A percentile compares a stretch with the other conserved stretches of the same genome.
These are phyloP conservation scores for Carnegiea gigantea DNA, from an alignment of 179 eudicot species.

Conservation along the genomic window DNA sequence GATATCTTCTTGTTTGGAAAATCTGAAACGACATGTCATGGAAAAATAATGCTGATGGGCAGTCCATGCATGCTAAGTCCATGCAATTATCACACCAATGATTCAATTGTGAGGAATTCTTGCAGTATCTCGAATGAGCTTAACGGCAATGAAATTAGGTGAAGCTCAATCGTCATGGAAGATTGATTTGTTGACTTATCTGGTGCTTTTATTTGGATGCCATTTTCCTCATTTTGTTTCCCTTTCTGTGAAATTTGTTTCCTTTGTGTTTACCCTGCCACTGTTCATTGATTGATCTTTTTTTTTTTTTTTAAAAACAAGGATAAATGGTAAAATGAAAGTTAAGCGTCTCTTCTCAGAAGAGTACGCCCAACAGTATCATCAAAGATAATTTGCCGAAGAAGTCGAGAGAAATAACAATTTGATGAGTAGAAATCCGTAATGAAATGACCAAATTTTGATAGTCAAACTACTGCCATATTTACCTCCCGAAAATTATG, in stretches of 20 bases:
- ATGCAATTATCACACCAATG: neutral
- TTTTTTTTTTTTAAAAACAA: too few relatives aligned
- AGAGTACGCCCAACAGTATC: too few relatives aligned
- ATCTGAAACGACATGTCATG: constrained; percentile 7
- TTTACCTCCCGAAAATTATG: too few relatives aligned
- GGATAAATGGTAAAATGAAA: too few relatives aligned
- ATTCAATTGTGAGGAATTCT: neutral
- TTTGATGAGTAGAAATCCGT: too few relatives aligned
- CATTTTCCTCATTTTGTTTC: neutral
- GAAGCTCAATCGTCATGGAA: neutral
- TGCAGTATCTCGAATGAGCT: neutral
- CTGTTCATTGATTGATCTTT: too few relatives aligned
- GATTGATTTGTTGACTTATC: neutral
- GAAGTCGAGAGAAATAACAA: too few relatives aligned
- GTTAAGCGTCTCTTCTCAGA: too few relatives aligned
- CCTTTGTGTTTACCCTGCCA: neutral
- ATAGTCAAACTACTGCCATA: too few relatives aligned
- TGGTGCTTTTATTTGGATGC: neutral
- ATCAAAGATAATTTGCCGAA: too few relatives aligned
- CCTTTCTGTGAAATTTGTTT: neutral
- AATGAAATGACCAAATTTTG: too few relatives aligned
- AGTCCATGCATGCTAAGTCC: constrained; percentile 6
- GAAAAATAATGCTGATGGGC: neutral
- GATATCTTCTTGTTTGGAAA: constrained; percentile 9
- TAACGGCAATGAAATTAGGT: neutral